Evolutionary conservation across 441 rosid genomes (phyloP), one percentile per base, ranked within the genome.

Genomic region (Hypseocharis bilobata): DNA sequence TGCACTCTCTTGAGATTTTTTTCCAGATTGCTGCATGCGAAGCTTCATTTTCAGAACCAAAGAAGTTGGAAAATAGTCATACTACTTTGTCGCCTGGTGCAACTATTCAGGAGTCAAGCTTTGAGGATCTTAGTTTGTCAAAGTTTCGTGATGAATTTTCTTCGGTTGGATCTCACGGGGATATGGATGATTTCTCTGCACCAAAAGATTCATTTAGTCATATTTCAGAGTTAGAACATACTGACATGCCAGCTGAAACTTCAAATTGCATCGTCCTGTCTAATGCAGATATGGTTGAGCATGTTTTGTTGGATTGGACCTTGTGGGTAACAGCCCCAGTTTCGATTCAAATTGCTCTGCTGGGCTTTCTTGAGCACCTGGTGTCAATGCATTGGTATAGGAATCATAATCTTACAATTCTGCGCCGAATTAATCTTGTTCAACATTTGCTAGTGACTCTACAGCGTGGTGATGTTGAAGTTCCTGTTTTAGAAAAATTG

Each of bases 321-420:
- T 74, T 96, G 70, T 96, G 99, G 99, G 97, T 92, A 28, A 80
- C 88, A 55, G 83, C 99, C 70, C 83, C 99, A 27, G 89, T 96
- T 75, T 78, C 96, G 49, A 84, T 92, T 78, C 99, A 96, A 82
- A 96, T 92, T 80, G 80, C 96, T 28, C 82, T 92, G 66, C 85
- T 96, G 62, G 91, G 96, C 45, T 96, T 96, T 83, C 96, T 96
- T 70, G 99, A 96, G 83, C 90, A 96, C 80, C 83, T 96, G 69
- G 98, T 96, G 57, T 96, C 99, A 25, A 96, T 92, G 98, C 96
- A 92, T 73, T 92, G 99, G 98, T 95, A 95, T 76, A 85, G 99
- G 82, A 92, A 84, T 80, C 99, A 95, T 77, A 95, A 95, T 81
- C 97, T 95, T 64, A 88, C 97, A 0, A 82, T 92, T 78, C 84